Evolutionary conservation across 164 flowering plant genomes (phyloP).

Genomic region (Kalanchoe fedtschenkoi): DNA sequence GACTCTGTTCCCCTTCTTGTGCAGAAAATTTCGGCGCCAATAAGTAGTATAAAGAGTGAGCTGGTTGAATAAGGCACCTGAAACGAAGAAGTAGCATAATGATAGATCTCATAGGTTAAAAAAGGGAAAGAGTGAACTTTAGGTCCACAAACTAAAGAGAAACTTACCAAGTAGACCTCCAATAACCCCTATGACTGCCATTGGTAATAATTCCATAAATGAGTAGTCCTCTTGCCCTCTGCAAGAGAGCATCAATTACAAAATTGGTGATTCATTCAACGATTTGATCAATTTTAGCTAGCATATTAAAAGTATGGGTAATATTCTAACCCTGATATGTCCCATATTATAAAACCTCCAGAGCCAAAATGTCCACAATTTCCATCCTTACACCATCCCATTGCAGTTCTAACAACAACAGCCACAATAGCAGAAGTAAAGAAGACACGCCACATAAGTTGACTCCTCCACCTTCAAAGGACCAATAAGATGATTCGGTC

Average conservation of each 20-base stretch:
- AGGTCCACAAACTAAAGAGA: background rate
- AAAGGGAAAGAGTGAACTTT: background rate
- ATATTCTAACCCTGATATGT: slow-evolving; percentile 63
- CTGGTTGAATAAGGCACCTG: slow-evolving; percentile 95
- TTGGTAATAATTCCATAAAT: slow-evolving; percentile 81
- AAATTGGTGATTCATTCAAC: background rate
- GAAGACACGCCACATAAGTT: slow-evolving; percentile 99
- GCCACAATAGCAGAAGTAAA: slow-evolving; percentile 98
- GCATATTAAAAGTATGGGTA: slow-evolving; percentile 6
- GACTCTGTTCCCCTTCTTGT: slow-evolving; percentile 79
- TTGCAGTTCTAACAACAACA: slow-evolving; percentile 88
- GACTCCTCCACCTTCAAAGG: slow-evolving; percentile 94
- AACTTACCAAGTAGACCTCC: slow-evolving; percentile 91
- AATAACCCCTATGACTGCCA: slow-evolving; percentile 95
- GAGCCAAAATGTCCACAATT: slow-evolving; percentile 98
- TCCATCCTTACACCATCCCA: slow-evolving; percentile 96
- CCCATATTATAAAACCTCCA: slow-evolving; percentile 99
- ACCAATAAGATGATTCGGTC: background rate
- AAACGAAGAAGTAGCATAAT: slow-evolving; percentile 5
- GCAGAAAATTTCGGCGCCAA: slow-evolving; percentile 84
- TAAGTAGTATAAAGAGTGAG: slow-evolving; percentile 69
- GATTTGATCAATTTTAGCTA: background rate
- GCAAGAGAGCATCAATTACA: slow-evolving; percentile 10
- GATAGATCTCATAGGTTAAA: slow-evolving; percentile 2
- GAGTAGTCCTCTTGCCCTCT: slow-evolving; percentile 99